A percentile compares a stretch with the other conserved stretches of the same genome.
phyloP scores from a whole-genome alignment of 148 eudicot species.

The Chenopodium formosanum region DNA sequence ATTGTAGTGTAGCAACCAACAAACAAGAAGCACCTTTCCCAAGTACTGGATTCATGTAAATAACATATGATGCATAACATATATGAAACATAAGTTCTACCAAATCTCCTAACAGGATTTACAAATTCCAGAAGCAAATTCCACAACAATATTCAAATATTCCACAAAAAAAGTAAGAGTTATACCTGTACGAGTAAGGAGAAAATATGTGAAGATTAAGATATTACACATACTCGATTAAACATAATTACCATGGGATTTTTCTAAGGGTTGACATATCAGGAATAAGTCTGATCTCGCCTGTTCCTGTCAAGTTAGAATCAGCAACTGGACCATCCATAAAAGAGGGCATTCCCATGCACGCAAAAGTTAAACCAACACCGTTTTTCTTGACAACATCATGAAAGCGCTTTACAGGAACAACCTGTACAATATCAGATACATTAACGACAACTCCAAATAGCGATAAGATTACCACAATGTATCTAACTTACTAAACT shows the following conservation, averaged over 20 bases:
- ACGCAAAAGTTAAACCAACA: slow-evolving; percentile 74
- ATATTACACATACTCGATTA: slow-evolving; percentile 4
- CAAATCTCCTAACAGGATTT: background rate
- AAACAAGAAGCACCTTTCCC: background rate
- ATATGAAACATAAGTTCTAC: background rate
- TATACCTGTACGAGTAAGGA: background rate
- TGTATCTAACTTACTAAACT: too few species aligned
- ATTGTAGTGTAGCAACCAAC: background rate
- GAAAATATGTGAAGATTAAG: background rate
- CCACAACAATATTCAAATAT: background rate
- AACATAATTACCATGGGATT: slow-evolving; percentile 75
- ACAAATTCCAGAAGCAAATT: background rate
- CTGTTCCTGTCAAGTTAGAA: slow-evolving; percentile 69
- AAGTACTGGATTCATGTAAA: background rate
- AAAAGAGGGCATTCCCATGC: slow-evolving; percentile 81
- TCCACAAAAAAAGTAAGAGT: background rate
- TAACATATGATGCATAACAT: background rate
- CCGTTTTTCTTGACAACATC: slow-evolving; percentile 69
- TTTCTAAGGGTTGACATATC: slow-evolving; percentile 72
- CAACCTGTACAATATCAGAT: slow-evolving; percentile 42
- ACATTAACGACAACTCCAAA: background rate
- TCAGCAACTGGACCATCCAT: slow-evolving; percentile 77
- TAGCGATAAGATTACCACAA: background rate
- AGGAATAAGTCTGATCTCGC: slow-evolving; percentile 88
- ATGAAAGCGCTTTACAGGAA: slow-evolving; percentile 69